Base-by-base conservation (phyloP, 2,329 filamentous ascomycete species). In the Chaetomium sp. region DNA sequence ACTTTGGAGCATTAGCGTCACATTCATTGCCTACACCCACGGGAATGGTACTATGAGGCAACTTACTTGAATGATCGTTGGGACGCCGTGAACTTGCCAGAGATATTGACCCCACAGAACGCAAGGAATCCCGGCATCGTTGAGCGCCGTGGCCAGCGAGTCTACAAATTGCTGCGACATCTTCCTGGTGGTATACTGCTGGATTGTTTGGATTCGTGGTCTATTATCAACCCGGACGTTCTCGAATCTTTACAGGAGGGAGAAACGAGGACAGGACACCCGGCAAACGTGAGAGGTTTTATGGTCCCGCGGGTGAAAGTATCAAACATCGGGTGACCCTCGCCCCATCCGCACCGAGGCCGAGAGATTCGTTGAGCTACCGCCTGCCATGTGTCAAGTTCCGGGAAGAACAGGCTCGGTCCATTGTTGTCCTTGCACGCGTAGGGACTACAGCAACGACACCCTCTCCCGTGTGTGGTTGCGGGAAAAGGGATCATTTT, bases 111-210 rank as follows among this genome's bases (percentile, higher is more conserved):
- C 23, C 56, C 56, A 58, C 16, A 58, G 16, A 10, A 58, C 25
- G 38, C 56, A 58, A n/a, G 56, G 56, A 33, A 58, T 47, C 23
- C 21, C 38, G 8, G 38, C 56, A 29, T 38, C 56, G 38, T 58
- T 58, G 38, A 58, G 56, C 16, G 16, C 56, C 38, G 29, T 58
- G 25, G 56, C 56, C 19, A 58, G 2, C 7, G 56, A 58, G 13
- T 58, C 56, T 10, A 25, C 25, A 33, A 58, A 25, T 19, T 4
- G 2, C 27, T 54, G 1, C 19, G 8, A 10, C 10, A n/a, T 10
- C 45, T 3, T 47, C n/a, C 2, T 27, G 47, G 47, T 16, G 23
- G 23, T 50, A 25, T 27, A 27, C 23, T 5, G 47, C 23, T 50
- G 10, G 23, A 23, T 25, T 50, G 47, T 7, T 10, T 27, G 23